Base-by-base conservation (phyloP, 345 rosid species). In the Fremontodendron californicum region DNA sequence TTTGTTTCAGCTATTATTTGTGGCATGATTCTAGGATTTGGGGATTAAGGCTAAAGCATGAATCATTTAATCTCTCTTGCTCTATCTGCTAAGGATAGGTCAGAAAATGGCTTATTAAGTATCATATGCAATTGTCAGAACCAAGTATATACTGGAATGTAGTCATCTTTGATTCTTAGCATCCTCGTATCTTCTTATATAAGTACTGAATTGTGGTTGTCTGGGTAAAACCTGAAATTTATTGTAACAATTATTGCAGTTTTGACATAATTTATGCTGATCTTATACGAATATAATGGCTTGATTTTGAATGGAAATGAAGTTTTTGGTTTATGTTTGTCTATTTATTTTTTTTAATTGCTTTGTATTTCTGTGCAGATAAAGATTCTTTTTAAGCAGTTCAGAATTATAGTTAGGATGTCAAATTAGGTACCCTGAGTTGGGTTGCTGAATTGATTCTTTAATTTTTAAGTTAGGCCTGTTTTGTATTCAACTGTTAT, bases 391-490 rank as follows among this genome's bases (percentile, higher is more conserved):
- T 51, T 42, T 61, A 25, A 1, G 51, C 58, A 51, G 61, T 70
- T 68, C 25, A 19, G 29, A 37, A 54, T 54, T 23, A 10, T 63
- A 16, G 25, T 46, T 45, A 25, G 46, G n/a, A 19, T 19, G 11
- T 42, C 46, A 40, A 37, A 6, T 25, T 68, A 61, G 37, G 46
- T n/a, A n/a, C 46, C 43, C 18, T 46, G 35, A 33, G 63, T 52
- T 42, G 39, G 42, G 19, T 55, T 46, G 55, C 57, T 45, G 31
- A 40, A 21, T 39, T 65, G 51, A 37, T 73, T 52, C n/a, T 62
- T 45, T 31, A 68, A 58, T 71, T 78, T 71, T 58, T 74, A 76
- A 73, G 40, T 58, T 48, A 52, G 43, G 27, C 58, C 51, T 8
- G 18, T 49, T 54, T 68, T 43, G 1, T 13, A 61, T 35, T 73